These are phyloP conservation scores for Rhodomyrtus psidioides DNA, from an alignment of 441 rosid species.

Conservation along the genomic window DNA sequence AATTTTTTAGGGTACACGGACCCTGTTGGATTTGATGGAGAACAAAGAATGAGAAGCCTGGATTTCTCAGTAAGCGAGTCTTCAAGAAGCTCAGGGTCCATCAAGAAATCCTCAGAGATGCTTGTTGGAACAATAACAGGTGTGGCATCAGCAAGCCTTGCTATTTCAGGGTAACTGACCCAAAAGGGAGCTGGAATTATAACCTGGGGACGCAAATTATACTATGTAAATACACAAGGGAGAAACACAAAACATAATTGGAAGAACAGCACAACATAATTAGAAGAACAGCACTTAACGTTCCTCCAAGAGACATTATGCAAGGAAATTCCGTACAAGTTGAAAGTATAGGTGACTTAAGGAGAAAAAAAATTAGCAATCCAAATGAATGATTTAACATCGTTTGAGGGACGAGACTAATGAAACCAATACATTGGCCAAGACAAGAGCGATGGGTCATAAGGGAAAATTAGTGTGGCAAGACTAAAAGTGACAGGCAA, in stretches of 20 bases:
- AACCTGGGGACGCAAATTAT: slow-evolving; percentile 36
- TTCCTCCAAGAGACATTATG: neutral
- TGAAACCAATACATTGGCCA: neutral
- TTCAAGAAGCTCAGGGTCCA: slow-evolving; percentile 79
- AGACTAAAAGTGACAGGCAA: neutral
- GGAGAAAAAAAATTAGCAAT: neutral
- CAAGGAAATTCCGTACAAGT: neutral
- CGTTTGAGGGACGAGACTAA: neutral
- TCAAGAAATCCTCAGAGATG: slow-evolving; percentile 66
- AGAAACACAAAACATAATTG: neutral
- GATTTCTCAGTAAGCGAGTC: slow-evolving; percentile 70
- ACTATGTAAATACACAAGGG: neutral
- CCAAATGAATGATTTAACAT: neutral
- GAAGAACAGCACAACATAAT: neutral
- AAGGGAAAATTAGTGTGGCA: neutral
- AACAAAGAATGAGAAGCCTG: slow-evolving; percentile 79
- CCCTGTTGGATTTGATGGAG: slow-evolving; percentile 98
- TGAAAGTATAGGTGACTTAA: neutral
- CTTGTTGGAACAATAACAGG: slow-evolving; percentile 83
- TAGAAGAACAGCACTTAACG: neutral
- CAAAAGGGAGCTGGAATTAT: slow-evolving; percentile 91
- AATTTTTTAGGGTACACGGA: slow-evolving; percentile 83
- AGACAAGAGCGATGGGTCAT: neutral
- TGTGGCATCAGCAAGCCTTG: slow-evolving; percentile 90
- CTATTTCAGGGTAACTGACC: slow-evolving; percentile 99